Percentiles rank a stretch among this genome's conserved stretches.
phyloP scores from a whole-genome alignment of 257 asterid species.

The Solanum tarapatanum region DNA sequence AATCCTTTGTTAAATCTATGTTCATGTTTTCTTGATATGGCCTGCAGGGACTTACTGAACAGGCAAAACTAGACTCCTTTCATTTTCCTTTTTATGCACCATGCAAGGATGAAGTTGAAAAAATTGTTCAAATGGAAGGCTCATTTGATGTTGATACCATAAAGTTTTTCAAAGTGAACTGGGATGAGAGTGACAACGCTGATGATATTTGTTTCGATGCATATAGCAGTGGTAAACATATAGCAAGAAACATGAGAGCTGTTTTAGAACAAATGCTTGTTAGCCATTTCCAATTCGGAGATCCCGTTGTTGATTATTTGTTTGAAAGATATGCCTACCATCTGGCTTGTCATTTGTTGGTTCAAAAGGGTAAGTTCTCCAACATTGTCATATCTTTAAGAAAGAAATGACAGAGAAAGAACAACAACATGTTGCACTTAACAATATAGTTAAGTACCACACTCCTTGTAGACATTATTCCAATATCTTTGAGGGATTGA shows the following conservation, averaged over 20 bases:
- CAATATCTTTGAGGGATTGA: background rate
- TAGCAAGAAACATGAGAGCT: background rate
- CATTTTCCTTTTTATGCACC: slow-evolving; percentile 7
- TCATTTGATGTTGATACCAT: slow-evolving; percentile 6
- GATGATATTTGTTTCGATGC: background rate
- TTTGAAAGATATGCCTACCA: background rate
- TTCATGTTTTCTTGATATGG: background rate
- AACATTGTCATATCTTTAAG: background rate
- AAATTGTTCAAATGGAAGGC: slow-evolving; percentile 2
- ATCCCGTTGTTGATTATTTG: background rate
- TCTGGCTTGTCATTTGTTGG: background rate
- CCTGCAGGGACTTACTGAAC: slow-evolving; percentile 6
- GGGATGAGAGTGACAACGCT: background rate
- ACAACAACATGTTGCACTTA: background rate
- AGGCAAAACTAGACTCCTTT: slow-evolving; percentile 7
- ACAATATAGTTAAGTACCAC: background rate
- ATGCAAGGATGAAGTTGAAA: slow-evolving; percentile 4
- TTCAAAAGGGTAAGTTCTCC: background rate
- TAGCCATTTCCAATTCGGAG: background rate
- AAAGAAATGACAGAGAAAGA: background rate
- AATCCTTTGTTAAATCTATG: background rate
- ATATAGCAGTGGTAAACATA: background rate
- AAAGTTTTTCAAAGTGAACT: background rate
- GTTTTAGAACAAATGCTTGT: background rate
- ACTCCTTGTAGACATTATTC: background rate